These are phyloP conservation scores for Russula virescens DNA, from an alignment of 768 basidiomycete species.

Conservation along the genomic window DNA sequence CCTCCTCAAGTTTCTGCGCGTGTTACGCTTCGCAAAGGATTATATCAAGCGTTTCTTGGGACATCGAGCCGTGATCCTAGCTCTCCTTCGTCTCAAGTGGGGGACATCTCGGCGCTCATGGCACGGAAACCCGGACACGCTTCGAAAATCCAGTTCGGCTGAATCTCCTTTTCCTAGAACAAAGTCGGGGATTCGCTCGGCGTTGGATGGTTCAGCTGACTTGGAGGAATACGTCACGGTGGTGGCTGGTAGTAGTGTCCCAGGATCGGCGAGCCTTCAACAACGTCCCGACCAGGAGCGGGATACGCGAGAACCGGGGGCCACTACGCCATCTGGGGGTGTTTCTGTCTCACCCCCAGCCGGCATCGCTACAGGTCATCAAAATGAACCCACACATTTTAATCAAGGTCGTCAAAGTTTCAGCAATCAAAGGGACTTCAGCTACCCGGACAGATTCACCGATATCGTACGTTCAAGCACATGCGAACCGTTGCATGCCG, in stretches of 20 bases:
- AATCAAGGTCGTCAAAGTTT: not conserved
- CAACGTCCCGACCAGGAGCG: too few species aligned
- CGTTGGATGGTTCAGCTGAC: too few species aligned
- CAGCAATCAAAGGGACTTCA: not conserved
- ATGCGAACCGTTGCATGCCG: not conserved
- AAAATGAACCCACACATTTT: not conserved
- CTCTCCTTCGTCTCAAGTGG: not conserved
- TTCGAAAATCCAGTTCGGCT: too few species aligned
- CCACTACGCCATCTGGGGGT: too few species aligned
- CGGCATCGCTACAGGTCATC: too few species aligned
- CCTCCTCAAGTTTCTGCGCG: conserved; percentile 4
- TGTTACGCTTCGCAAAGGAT: not conserved
- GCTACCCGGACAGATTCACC: conserved; percentile 9
- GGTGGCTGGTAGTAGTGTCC: conserved; percentile 4
- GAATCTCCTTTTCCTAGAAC: too few species aligned
- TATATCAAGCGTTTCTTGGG: not conserved
- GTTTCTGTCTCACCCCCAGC: too few species aligned
- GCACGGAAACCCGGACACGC: too few species aligned
- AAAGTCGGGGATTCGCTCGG: too few species aligned
- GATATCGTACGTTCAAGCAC: not conserved
- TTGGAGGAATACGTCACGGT: too few species aligned
- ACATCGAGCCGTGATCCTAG: not conserved
- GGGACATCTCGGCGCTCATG: not conserved
- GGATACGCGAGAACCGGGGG: too few species aligned
- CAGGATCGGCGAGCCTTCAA: conserved; percentile 8